phyloP scores from a whole-genome alignment of 106 monocot genomes.

The Acorus gramineus region DNA sequence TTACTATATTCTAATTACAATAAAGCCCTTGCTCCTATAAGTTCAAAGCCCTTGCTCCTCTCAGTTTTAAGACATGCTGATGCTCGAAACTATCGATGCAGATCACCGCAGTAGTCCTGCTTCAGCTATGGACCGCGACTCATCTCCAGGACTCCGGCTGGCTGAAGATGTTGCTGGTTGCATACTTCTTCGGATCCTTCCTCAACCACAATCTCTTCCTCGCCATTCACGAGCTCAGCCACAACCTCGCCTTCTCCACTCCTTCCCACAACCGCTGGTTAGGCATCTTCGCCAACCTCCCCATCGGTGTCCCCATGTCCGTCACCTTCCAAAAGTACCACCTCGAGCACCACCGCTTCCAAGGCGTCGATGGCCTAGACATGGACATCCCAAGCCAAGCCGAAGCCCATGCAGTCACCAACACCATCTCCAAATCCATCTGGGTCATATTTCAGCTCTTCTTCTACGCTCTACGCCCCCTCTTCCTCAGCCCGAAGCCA shows the following conservation, averaged over 20 bases:
- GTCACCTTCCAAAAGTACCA: slow-evolving; percentile 96
- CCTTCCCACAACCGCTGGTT: slow-evolving; percentile 71
- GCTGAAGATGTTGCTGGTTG: slow-evolving; percentile 52
- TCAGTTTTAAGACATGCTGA: too few relatives aligned
- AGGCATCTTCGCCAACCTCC: slow-evolving; percentile 89
- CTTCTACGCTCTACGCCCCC: slow-evolving; percentile 76
- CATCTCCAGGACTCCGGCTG: slow-evolving; percentile 42
- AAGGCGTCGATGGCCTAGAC: slow-evolving; percentile 82
- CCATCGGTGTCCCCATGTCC: slow-evolving; percentile 93
- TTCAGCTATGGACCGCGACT: slow-evolving; percentile 76
- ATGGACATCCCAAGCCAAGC: slow-evolving; percentile 65
- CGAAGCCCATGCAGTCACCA: slow-evolving; percentile 43
- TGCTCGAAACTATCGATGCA: slow-evolving; percentile 13
- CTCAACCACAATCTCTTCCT: slow-evolving; percentile 95
- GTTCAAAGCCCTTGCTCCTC: too few relatives aligned
- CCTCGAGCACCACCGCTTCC: slow-evolving; percentile 86
- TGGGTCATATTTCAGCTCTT: slow-evolving; percentile 86
- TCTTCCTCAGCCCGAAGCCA: slow-evolving; percentile 84
- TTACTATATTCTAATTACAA: too few relatives aligned
- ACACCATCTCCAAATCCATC: slow-evolving; percentile 43
- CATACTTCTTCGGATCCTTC: slow-evolving; percentile 94
- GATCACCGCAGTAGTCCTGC: slow-evolving; percentile 54
- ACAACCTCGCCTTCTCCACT: slow-evolving; percentile 86
- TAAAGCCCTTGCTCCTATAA: too few relatives aligned
- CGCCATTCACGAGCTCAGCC: slow-evolving; percentile 90